A percentile compares a stretch with the other conserved stretches of the same genome.
These are phyloP conservation scores for Monosporascus sp. DNA, from an alignment of 2,329 filamentous ascomycete species.

Conservation along the genomic window DNA sequence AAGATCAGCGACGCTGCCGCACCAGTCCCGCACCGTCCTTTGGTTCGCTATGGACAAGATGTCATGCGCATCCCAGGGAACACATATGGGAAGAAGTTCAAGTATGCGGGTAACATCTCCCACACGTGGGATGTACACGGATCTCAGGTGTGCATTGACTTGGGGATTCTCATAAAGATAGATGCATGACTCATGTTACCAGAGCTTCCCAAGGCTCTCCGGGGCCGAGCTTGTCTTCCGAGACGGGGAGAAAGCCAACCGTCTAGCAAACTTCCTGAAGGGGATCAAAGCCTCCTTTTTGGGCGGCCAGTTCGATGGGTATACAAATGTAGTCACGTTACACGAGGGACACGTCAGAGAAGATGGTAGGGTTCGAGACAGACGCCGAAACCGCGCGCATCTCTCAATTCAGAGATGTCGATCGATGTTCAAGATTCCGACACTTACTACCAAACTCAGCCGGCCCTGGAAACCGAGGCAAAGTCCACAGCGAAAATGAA, in stretches of 20 bases:
- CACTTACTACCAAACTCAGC: background rate
- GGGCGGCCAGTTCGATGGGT: background rate
- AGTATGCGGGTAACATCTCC: background rate
- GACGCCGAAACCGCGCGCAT: background rate
- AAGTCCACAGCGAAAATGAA: background rate
- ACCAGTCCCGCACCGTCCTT: background rate
- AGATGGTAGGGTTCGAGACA: background rate
- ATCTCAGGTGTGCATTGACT: background rate
- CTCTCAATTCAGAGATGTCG: background rate
- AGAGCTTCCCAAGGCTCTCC: background rate
- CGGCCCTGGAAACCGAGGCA: background rate
- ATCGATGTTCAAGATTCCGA: background rate
- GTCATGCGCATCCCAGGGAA: background rate
- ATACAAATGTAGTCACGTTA: background rate
- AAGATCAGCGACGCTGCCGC: too few relatives aligned
- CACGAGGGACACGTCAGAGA: background rate
- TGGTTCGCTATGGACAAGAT: background rate
- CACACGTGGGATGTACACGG: background rate
- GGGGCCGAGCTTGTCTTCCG: background rate
- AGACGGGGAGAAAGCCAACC: background rate
- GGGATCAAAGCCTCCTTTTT: background rate
- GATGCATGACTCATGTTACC: background rate
- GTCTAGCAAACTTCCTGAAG: background rate
- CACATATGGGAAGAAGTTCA: background rate
- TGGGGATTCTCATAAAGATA: background rate